Percentiles rank a stretch among this genome's conserved stretches.
phyloP scores from a whole-genome alignment of 331 rosid species.

The Malus hybrid region DNA sequence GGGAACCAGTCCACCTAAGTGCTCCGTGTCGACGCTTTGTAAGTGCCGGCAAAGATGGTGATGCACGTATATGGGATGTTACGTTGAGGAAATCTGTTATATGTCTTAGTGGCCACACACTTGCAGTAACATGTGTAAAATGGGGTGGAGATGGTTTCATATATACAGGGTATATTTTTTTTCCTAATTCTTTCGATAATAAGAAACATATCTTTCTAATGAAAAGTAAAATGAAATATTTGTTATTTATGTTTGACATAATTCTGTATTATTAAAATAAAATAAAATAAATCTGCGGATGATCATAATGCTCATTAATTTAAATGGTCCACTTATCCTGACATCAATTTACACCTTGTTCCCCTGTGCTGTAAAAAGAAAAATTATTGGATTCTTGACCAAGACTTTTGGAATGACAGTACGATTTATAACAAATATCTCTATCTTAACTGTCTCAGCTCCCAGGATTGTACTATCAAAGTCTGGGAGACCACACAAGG shows the following conservation, averaged over 20 bases:
- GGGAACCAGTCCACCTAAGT: slow-evolving; percentile 90
- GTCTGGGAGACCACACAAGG: slow-evolving; percentile 97
- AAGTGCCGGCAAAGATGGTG: slow-evolving; percentile 97
- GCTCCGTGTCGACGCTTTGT: slow-evolving; percentile 94
- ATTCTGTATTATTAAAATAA: background rate
- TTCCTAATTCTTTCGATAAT: slow-evolving; percentile 3
- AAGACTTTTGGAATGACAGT: background rate
- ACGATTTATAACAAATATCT: slow-evolving; percentile 7
- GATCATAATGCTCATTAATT: background rate
- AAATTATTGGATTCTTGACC: background rate
- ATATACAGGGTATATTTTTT: slow-evolving; percentile 66
- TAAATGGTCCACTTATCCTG: background rate
- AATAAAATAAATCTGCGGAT: background rate
- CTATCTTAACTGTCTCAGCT: slow-evolving; percentile 37
- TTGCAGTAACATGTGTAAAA: slow-evolving; percentile 88
- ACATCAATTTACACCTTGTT: background rate
- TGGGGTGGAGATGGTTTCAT: slow-evolving; percentile 99
- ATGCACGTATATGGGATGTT: slow-evolving; percentile 94
- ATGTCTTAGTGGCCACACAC: slow-evolving; percentile 81
- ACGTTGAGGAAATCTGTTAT: slow-evolving; percentile 53
- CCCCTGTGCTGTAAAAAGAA: background rate
- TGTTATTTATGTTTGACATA: background rate
- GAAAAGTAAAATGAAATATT: background rate
- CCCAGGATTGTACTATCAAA: slow-evolving; percentile 90
- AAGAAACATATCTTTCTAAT: background rate